Base-by-base conservation (phyloP, 2,329 filamentous ascomycete species). In the Pseudogymnoascus sp. region DNA sequence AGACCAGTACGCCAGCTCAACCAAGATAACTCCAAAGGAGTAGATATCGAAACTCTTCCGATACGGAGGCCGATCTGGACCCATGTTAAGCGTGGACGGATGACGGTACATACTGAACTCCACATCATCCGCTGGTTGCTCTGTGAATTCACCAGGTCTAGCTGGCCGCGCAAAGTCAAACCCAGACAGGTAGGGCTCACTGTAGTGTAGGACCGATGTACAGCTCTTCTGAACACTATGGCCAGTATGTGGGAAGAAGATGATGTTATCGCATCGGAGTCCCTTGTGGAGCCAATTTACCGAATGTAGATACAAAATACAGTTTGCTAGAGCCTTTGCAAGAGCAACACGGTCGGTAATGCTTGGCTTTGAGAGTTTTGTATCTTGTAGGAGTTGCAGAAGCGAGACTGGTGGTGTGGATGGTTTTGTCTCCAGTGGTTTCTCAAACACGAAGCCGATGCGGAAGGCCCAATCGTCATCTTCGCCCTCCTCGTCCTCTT, bases 271-370 rank as follows among this genome's bases (percentile, higher is more conserved):
- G 62, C 76, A 78, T 11, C 81, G 77, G 4, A 84, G 73, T n/a
- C 80, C 80, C 65, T 85, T 84, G 72, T 84, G 81, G 5, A 84
- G 74, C 81, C 81, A 84, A 63, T 81, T 77, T 1, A 82, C 79
- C 2, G 79, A 76, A 66, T 84, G 81, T 0, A 84, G 74, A 61
- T 82, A 81, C 54, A 84, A 71, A 2, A 85, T 69, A 16, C 78
- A 83, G 66, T 80, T 79, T 61, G 79, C 74, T 30, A 85, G 73
- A 25, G 78, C 77, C 54, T 77, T 75, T 47, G 82, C 81, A 16
- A 86, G 75, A 28, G 68, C 71, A 60, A 84, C 74, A 33, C 83
- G 76, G 22, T 78, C 75, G 0, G 80, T 82, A 2, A 85, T 74
- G 1, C 78, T 74, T 1, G 81, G 82, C 58, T 74, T 77, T 28